Evolutionary conservation across 2,329 filamentous ascomycete species (phyloP).

Genomic region (Thielaviopsis ethacetica): DNA sequence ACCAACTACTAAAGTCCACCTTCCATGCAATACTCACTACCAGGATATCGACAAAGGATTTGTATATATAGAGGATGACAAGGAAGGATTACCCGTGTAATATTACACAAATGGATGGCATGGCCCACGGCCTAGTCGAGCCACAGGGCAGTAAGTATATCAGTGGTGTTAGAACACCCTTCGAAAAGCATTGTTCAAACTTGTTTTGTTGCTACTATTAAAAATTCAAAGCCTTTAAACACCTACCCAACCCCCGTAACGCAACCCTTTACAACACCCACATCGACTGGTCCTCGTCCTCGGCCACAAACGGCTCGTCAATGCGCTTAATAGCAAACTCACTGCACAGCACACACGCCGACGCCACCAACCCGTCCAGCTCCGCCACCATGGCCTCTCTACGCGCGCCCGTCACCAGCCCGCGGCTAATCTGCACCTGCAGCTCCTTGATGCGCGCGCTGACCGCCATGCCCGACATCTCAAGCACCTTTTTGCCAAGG

Average conservation of each 20-base stretch:
- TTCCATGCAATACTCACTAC: slow-evolving; percentile 33
- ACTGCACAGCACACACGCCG: slow-evolving; percentile 82
- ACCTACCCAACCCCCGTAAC: too few relatives aligned
- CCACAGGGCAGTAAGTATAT: too few relatives aligned
- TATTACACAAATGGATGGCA: too few relatives aligned
- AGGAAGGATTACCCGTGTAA: too few relatives aligned
- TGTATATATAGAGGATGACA: too few relatives aligned
- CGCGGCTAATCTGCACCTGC: slow-evolving; percentile 68
- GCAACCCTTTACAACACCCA: slow-evolving; percentile 48
- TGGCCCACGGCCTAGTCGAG: too few relatives aligned
- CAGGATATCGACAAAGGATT: slow-evolving; percentile 40
- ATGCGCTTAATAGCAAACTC: slow-evolving; percentile 90
- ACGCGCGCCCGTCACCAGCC: slow-evolving; percentile 49
- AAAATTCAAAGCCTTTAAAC: too few relatives aligned
- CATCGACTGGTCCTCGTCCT: slow-evolving; percentile 57
- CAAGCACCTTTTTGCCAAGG: slow-evolving; percentile 68
- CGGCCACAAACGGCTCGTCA: slow-evolving; percentile 75
- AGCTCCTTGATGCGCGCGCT: slow-evolving; percentile 70
- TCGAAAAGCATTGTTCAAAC: too few relatives aligned
- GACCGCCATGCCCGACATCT: slow-evolving; percentile 60
- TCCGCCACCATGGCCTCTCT: slow-evolving; percentile 75
- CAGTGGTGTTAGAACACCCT: too few relatives aligned
- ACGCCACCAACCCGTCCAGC: slow-evolving; percentile 80
- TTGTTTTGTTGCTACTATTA: too few relatives aligned
- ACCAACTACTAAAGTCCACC: too few relatives aligned